These are phyloP conservation scores for Sisymbrium altissimum DNA, from an alignment of 345 rosid species.

Conservation along the genomic window DNA sequence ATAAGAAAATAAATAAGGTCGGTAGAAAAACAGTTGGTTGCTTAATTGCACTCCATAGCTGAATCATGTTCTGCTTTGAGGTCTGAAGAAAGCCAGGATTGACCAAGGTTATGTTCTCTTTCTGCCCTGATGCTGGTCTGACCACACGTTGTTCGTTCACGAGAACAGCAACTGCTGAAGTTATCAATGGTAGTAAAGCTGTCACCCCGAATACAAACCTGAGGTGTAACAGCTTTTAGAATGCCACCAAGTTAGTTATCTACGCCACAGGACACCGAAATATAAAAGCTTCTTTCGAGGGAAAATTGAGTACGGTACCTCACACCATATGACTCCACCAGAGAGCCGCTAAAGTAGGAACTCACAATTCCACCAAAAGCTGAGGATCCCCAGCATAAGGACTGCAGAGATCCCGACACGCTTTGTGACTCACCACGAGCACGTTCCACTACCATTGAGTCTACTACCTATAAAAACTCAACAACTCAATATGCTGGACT, in stretches of 20 bases:
- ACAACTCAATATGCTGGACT: neutral
- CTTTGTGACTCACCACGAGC: constrained; percentile 98
- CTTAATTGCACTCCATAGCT: constrained; percentile 72
- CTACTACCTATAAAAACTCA: constrained; percentile 61
- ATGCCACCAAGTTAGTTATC: constrained; percentile 27
- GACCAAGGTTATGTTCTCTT: constrained; percentile 36
- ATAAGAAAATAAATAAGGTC: constrained; percentile 79
- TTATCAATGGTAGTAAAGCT: constrained; percentile 73
- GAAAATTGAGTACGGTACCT: constrained; percentile 43
- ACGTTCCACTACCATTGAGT: constrained; percentile 98
- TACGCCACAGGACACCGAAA: neutral
- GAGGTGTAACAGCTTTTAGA: constrained; percentile 38
- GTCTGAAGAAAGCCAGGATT: constrained; percentile 57
- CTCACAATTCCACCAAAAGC: constrained; percentile 98
- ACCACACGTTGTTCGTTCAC: constrained; percentile 72
- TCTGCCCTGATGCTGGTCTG: constrained; percentile 42
- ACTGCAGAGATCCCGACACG: constrained; percentile 88
- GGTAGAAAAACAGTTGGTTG: constrained; percentile 84
- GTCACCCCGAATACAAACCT: constrained; percentile 98
- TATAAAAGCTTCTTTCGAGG: neutral
- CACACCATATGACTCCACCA: constrained; percentile 88
- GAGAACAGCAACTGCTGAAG: constrained; percentile 93
- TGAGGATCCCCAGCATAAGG: constrained; percentile 96
- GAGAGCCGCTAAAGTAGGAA: constrained; percentile 91
- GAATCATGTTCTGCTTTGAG: constrained; percentile 59